A percentile compares a stretch with the other conserved stretches of the same genome.
Conservation (phyloP, 306 rosid genomes). For the Crataegus laevigata region DNA sequence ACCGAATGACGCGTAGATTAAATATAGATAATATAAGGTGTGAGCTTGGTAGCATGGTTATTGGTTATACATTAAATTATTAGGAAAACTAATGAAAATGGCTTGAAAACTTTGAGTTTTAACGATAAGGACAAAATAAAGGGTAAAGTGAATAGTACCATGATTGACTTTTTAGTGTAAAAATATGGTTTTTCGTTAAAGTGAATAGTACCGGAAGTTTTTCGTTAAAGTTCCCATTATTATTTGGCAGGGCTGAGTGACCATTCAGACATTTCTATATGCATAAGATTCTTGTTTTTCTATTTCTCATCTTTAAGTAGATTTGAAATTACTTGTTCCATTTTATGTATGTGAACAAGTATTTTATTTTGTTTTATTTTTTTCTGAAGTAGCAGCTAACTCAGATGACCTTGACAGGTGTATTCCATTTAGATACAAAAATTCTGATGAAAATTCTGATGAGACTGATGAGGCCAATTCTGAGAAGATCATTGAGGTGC, state of each 20-base stretch:
- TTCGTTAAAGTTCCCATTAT: too few species aligned
- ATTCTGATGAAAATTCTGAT: slow-evolving; percentile 7
- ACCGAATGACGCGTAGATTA: not conserved
- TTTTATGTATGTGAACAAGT: not conserved
- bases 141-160: too few species aligned
- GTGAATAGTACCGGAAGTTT: too few species aligned
- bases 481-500: slow-evolving; percentile 43
- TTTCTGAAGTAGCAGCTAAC: not conserved
- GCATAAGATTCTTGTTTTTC: not conserved
- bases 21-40: not conserved
- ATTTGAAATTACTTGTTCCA: not conserved
- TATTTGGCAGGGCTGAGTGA: not conserved
- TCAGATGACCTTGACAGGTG: slow-evolving; percentile 31
- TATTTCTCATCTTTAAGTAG: not conserved
- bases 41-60: not conserved
- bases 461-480: slow-evolving; percentile 23
- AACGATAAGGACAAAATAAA: too few species aligned
- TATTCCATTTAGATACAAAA: slow-evolving; percentile 45
- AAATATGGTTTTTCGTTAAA: too few species aligned
- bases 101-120: too few species aligned
- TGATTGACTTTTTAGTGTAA: too few species aligned
- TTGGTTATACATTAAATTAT: not conserved
- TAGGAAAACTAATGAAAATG: too few species aligned
- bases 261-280: not conserved
- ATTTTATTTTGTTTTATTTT: not conserved